These are phyloP conservation scores for Nymphaea thermarum DNA, from an alignment of 164 flowering plant genomes.

Conservation along the genomic window DNA sequence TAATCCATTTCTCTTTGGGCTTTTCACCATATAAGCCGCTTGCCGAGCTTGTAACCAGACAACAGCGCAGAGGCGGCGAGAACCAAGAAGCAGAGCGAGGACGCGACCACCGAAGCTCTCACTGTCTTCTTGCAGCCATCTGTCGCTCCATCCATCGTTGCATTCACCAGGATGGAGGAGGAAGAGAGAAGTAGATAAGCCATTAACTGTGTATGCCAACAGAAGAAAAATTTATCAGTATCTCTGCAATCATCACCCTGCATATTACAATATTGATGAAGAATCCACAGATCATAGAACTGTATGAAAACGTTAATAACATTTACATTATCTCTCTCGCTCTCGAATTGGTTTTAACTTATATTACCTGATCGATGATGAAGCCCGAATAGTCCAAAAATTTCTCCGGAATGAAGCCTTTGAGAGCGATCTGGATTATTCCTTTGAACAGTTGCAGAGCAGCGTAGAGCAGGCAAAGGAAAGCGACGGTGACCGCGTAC, in stretches of 20 bases:
- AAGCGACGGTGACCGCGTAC: constrained; percentile 26
- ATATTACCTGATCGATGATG: constrained; percentile 39
- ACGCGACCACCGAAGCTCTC: constrained; percentile 23
- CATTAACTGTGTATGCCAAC: constrained; percentile 25
- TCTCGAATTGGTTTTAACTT: too few relatives aligned
- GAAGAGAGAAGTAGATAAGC: constrained; percentile 43
- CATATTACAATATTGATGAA: too few relatives aligned
- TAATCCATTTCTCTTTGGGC: too few relatives aligned
- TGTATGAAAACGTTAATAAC: too few relatives aligned
- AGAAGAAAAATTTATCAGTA: too few relatives aligned
- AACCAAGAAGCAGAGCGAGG: constrained; percentile 29
- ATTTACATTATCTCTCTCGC: too few relatives aligned
- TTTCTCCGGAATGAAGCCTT: constrained; percentile 39
- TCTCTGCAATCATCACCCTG: too few relatives aligned
- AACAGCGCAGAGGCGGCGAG: constrained; percentile 20
- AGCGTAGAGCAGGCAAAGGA: constrained; percentile 27
- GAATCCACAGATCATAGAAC: too few relatives aligned
- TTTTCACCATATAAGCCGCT: constrained; percentile 41
- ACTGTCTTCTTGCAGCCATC: constrained; percentile 15
- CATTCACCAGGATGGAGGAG: constrained; percentile 23
- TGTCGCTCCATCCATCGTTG: constrained; percentile 9
- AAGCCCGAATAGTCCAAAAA: constrained; percentile 40
- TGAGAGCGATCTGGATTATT: constrained; percentile 28
- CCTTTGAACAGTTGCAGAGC: constrained; percentile 43
- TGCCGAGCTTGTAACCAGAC: constrained; percentile 54